phyloP scores from a whole-genome alignment of 768 basidiomycete species.

The Serendipita sp. region DNA sequence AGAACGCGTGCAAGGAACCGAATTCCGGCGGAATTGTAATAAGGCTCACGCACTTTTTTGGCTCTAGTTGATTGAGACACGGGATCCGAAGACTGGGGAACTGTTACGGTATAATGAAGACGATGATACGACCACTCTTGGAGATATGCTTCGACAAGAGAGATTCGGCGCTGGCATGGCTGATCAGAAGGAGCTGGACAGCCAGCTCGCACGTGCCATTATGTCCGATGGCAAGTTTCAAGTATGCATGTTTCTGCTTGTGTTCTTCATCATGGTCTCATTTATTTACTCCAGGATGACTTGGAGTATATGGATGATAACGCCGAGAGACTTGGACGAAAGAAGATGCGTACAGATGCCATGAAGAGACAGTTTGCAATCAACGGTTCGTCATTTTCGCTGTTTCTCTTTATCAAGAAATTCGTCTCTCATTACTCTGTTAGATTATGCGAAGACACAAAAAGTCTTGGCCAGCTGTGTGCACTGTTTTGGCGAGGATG shows the following conservation, averaged over 20 bases:
- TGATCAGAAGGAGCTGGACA: constrained; percentile 85
- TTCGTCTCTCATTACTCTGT: constrained; percentile 2
- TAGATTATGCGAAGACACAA: constrained; percentile 92
- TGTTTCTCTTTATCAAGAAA: background rate
- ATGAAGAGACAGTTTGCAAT: constrained; percentile 97
- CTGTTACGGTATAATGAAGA: constrained; percentile 79
- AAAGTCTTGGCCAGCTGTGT: constrained; percentile 71
- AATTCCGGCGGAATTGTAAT: constrained; percentile 6
- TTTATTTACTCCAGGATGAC: constrained; percentile 38
- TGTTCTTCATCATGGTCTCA: background rate
- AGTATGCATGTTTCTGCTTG: constrained; percentile 26
- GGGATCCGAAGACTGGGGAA: constrained; percentile 81
- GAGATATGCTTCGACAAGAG: constrained; percentile 76
- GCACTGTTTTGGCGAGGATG: constrained; percentile 88
- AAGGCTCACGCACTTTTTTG: background rate
- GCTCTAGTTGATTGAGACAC: constrained; percentile 56
- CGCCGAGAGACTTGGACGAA: constrained; percentile 76
- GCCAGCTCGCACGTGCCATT: constrained; percentile 75
- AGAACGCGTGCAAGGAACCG: background rate
- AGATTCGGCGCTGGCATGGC: constrained; percentile 74
- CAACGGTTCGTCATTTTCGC: constrained; percentile 40
- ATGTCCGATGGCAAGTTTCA: constrained; percentile 79
- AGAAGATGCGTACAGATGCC: constrained; percentile 91
- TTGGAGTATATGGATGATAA: constrained; percentile 96
- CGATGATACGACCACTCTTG: constrained; percentile 72